Evolutionary conservation across 495 filamentous ascomycete species (phyloP).

Genomic region (Xylaria bambusicola): DNA sequence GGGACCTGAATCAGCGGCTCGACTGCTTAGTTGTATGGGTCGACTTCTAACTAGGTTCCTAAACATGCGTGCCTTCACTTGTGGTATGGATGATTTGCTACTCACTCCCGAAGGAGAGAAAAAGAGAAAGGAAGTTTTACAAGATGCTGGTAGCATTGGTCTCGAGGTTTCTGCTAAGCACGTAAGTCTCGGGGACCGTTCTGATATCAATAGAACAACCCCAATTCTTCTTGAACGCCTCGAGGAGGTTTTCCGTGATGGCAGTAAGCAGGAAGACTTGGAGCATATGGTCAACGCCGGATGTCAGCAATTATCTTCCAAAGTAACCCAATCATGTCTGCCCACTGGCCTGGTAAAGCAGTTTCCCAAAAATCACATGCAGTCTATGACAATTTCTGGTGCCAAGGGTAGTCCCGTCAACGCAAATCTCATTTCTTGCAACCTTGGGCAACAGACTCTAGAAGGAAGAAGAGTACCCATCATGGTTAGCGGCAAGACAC

Average conservation of each 20-base stretch:
- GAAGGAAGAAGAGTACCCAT: slow-evolving; percentile 93
- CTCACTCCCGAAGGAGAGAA: slow-evolving; percentile 81
- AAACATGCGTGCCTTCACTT: slow-evolving; percentile 92
- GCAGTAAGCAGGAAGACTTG: slow-evolving; percentile 82
- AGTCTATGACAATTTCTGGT: slow-evolving; percentile 95
- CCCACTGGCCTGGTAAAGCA: slow-evolving; percentile 82
- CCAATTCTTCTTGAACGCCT: slow-evolving; percentile 72
- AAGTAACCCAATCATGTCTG: slow-evolving; percentile 75
- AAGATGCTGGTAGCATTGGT: slow-evolving; percentile 71
- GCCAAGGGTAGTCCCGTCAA: slow-evolving; percentile 94
- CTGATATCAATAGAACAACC: slow-evolving; percentile 57
- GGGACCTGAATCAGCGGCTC: slow-evolving; percentile 81
- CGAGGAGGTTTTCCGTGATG: slow-evolving; percentile 88
- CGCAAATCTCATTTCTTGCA: slow-evolving; percentile 95
- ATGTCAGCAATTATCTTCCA: slow-evolving; percentile 70
- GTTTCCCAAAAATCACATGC: slow-evolving; percentile 98
- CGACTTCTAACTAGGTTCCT: slow-evolving; percentile 86
- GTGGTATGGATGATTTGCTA: slow-evolving; percentile 93
- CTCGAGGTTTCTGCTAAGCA: slow-evolving; percentile 84
- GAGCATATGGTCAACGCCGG: slow-evolving; percentile 81
- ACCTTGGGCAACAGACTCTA: slow-evolving; percentile 94
- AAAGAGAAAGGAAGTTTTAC: slow-evolving; percentile 67
- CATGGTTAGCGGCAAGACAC: slow-evolving; percentile 96
- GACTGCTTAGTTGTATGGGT: slow-evolving; percentile 83
- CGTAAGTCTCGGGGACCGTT: slow-evolving; percentile 75